Evolutionary conservation across 1,284 basidiomycete genomes (phyloP), one percentile per base, ranked within the genome.

Genomic region (Trametes versicolor): DNA sequence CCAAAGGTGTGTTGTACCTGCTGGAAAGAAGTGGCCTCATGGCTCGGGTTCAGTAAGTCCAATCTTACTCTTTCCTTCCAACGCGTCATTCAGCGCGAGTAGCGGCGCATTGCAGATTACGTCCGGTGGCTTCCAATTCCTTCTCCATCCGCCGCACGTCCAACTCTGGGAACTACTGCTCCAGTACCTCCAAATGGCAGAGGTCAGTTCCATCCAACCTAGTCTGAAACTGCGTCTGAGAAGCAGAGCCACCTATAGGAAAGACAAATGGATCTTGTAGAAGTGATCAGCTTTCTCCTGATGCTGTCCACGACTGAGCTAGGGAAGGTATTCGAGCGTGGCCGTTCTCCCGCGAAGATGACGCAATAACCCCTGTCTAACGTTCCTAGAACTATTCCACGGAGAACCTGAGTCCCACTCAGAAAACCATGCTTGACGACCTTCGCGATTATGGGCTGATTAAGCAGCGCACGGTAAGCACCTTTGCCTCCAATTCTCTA

Each of bases 161-260:
- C 98, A 99, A 76, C 81, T 99, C n/a, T 99, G 98, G 98, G 94
- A 96, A 75, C 83, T 99, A 47, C 81, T 99, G 60, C 84, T 99
- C 48, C 94, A 96, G 72, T 99, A 99, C 77, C 80, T 97, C 56
- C 85, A 88, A 69, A 87, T 94, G 81, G 88, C 90, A 25, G 91
- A 94, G 81, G 94, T 94, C 41, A 57, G 60, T 50, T 45, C 65
- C 61, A 32, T 47, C 17, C 37, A 36, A 10, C 37, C 4, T 15
- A 8, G 6, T 21, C 23, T n/a, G 15, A 17, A 17, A 43, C 13
- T 9, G 4, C 9, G 19, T 41, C 53, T 41, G 27, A 41, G 23
- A 19, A 39, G 23, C 12, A 19, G 9, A 8, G 12, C 17, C 45
- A 53, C 62, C n/a, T 23, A 29, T 64, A 96, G 94, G 89, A 92